Base-by-base conservation (phyloP, 768 basidiomycete genomes). In the Leccinum subgranulosum region DNA sequence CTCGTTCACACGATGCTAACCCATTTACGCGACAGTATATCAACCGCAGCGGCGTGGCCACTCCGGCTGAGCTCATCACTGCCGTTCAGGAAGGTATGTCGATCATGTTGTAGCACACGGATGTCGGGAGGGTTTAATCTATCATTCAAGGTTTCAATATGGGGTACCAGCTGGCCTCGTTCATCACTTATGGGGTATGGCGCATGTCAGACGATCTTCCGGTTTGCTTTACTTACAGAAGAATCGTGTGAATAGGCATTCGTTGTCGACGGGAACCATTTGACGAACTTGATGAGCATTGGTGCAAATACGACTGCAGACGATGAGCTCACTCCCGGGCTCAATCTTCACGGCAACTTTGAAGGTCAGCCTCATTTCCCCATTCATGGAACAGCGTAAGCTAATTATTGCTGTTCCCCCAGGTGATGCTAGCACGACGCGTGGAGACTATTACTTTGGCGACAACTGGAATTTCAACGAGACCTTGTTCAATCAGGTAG, bases 371-470 rank as follows among this genome's bases (percentile, higher is more conserved):
- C 36, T 48, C 33, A 11, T 33, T 17, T 3, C 5, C 21, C 23
- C 11, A 17, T 36, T 56, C 34, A 15, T 5, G 25, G 23, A 7
- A 23, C 8, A 23, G 23, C 12, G 7, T 33, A n/a, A 0, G 15
- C 25, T 47, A 36, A 65, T 47, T 8, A 6, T 25, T 14, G 8
- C 1, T 12, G 19, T 45, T 45, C n/a, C 11, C 36, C 14, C 17
- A 68, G 67, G 67, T 43, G 66, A 68, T 53, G 66, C 52, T 8
- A 69, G 66, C 43, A 66, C 66, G n/a, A 68, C 66, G 6, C 66
- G 66, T 1, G 64, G 53, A 6, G 66, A 67, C 34, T 69, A 33
- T 49, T 69, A 69, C 34, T 69, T 68, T 21, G 68, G 67, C 7
- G 15, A 68, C 54, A 69, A 68, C 49, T 64, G 29, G 9, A 60